Evolutionary conservation across 225 moss, liverwort and hornwort genomes (phyloP), one percentile per base, ranked within the genome.

Genomic region (Thuidium tamariscinum): DNA sequence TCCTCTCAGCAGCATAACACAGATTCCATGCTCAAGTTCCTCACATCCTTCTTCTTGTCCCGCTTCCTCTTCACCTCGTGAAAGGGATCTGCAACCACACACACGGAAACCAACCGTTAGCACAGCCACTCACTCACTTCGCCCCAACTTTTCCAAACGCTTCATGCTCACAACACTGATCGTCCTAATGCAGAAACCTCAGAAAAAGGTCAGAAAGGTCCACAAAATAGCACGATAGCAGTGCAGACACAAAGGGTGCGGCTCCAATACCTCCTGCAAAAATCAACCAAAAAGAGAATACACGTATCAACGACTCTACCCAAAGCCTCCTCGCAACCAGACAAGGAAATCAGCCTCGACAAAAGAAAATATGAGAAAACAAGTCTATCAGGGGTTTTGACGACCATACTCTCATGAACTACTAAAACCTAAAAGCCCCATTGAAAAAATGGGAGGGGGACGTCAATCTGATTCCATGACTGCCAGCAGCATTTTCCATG

Each of bases 21-120:
- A 82, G 16, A 34, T 60, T 56, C 16, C 27, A 48, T 32, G 41
- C 25, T 27, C 75, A 62, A 26, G 57, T 25, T 51, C 76, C 92
- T 90, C 61, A 96, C 98, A 87, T 96, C 97, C 83, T 95, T 97
- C 74, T 96, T 97, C 87, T 95, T 97, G 80, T 96, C 95, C 52
- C 97, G 91, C 92, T 93, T 95, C 89, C 97, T 92, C 85, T 96
- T 97, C 76, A 97, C 97, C 89, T 97, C 97, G 86, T 95, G 97
- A 81, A 97, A 97, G 63, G 95, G 96, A 79, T 96, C 97, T 97
- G 94, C 85, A 75, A 73, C 32, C 86, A 87, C 74, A 80, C 55
- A 41, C 85, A 87, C 5, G 70, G 23, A 86, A 78, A 86, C 74
- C 52, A 67, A 79, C 61, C 57, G 69, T 92, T 66, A 92, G 88